A percentile compares a stretch with the other conserved stretches of the same genome.
Conservation (phyloP, 768 basidiomycete species). For the Agrocybe pediades region DNA sequence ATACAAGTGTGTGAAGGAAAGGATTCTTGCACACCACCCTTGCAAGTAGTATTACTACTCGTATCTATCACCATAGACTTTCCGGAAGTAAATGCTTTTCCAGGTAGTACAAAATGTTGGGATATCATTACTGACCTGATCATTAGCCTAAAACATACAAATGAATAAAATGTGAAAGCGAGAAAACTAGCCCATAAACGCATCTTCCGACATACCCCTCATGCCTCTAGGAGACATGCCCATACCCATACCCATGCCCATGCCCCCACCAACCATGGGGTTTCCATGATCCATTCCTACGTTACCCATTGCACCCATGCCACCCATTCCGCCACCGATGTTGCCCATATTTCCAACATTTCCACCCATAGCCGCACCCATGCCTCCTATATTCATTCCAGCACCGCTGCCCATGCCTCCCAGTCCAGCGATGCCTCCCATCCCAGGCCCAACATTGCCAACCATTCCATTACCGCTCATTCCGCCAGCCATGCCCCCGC, state of each 20-base stretch:
- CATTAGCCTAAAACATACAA: not conserved
- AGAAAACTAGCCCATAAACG: not conserved
- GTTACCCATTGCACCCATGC: conserved; percentile 11
- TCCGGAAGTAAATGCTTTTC: not conserved
- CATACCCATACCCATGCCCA: conserved; percentile 3
- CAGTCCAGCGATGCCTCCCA: conserved; percentile 12
- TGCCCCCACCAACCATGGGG: conserved; percentile 3
- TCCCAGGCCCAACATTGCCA: conserved; percentile 1
- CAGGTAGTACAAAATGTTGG: too few species aligned
- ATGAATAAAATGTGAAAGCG: not conserved
- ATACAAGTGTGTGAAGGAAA: too few species aligned
- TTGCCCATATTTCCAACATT: not conserved
- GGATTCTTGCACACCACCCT: too few species aligned
- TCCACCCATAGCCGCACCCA: not conserved
- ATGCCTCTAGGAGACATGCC: not conserved
- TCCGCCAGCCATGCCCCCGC: conserved; percentile 3
- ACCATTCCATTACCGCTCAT: conserved; percentile 14
- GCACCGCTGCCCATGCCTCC: conserved; percentile 7
- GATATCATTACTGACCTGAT: not conserved
- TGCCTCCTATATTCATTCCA: conserved; percentile 7
- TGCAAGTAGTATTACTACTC: too few species aligned
- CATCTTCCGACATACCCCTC: not conserved
- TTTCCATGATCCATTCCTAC: conserved; percentile 12
- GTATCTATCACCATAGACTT: not conserved
- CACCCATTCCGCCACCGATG: conserved; percentile 10